phyloP scores from a whole-genome alignment of 352 stramenopile species.

The Globisporangium middletonii region DNA sequence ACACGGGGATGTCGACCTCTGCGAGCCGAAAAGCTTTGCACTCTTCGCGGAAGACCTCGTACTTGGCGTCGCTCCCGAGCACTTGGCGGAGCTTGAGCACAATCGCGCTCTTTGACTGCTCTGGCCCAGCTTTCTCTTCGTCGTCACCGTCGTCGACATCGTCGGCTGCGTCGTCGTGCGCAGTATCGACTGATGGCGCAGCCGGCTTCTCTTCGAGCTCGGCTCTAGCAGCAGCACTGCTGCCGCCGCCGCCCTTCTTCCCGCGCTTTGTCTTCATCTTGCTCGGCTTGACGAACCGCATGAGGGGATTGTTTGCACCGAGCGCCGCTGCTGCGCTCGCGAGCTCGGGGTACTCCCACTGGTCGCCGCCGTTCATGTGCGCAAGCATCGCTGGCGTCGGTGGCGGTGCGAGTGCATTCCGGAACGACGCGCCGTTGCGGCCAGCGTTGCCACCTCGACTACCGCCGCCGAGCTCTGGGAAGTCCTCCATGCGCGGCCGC shows the following conservation, averaged over 20 bases:
- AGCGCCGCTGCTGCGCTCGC: slow-evolving; percentile 56
- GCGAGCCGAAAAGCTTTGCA: slow-evolving; percentile 65
- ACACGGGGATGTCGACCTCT: slow-evolving; percentile 51
- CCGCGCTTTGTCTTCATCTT: slow-evolving; percentile 47
- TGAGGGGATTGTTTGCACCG: slow-evolving; percentile 74
- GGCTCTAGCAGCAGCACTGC: neutral
- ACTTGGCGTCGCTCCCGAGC: slow-evolving; percentile 75
- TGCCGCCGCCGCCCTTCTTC: slow-evolving; percentile 28
- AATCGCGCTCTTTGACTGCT: slow-evolving; percentile 62
- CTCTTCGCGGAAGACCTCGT: slow-evolving; percentile 74
- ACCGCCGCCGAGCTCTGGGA: slow-evolving; percentile 42
- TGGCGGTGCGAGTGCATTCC: slow-evolving; percentile 60
- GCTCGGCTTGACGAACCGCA: slow-evolving; percentile 70
- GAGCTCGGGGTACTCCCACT: slow-evolving; percentile 72
- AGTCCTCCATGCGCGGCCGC: slow-evolving; percentile 54
- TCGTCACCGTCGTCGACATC: slow-evolving; percentile 31
- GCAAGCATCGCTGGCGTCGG: slow-evolving; percentile 68
- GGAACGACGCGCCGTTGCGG: slow-evolving; percentile 30
- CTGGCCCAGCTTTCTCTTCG: slow-evolving; percentile 23
- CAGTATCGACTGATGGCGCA: slow-evolving; percentile 12
- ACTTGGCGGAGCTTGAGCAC: slow-evolving; percentile 75
- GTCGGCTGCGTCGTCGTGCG: slow-evolving; percentile 27
- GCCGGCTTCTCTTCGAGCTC: slow-evolving; percentile 50
- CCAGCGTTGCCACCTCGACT: slow-evolving; percentile 6
- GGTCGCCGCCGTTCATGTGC: slow-evolving; percentile 52